phyloP scores from a whole-genome alignment of 345 rosid species.

The Carallia pectinifolia region DNA sequence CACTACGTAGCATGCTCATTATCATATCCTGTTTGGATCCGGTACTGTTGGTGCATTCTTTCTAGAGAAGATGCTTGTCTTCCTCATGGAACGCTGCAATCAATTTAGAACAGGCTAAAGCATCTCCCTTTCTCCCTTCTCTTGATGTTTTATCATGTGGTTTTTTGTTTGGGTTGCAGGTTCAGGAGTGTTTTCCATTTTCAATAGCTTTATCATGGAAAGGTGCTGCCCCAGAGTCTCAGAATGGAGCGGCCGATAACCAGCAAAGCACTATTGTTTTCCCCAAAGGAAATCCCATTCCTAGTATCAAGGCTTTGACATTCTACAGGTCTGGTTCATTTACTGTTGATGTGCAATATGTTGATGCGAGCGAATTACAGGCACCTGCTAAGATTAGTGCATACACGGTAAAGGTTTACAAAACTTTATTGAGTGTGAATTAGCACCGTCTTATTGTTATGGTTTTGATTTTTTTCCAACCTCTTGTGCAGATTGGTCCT shows the following conservation, averaged over 20 bases:
- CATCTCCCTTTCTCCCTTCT: not conserved
- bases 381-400: conserved; percentile 76
- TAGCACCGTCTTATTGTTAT: not conserved
- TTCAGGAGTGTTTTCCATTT: conserved; percentile 83
- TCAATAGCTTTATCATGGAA: conserved; percentile 79
- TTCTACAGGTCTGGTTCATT: conserved; percentile 78
- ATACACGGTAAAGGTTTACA: conserved; percentile 50
- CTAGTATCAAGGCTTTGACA: conserved; percentile 83
- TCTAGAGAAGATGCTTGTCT: too few species aligned
- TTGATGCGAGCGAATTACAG: conserved; percentile 60
- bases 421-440: not conserved
- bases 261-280: conserved; percentile 77
- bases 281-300: conserved; percentile 81
- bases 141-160: not conserved
- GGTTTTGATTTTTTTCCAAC: not conserved
- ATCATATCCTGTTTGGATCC: too few species aligned
- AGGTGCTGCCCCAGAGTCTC: conserved; percentile 62
- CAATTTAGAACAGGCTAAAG: not conserved
- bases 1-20: too few species aligned
- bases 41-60: too few species aligned
- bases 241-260: conserved; percentile 60
- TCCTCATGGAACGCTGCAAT: too few species aligned
- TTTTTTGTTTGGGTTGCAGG: conserved; percentile 37
- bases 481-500: conserved; percentile 71
- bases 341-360: conserved; percentile 70